Conservation (phyloP, 441 rosid genomes). For the Gossypium davidsonii region DNA sequence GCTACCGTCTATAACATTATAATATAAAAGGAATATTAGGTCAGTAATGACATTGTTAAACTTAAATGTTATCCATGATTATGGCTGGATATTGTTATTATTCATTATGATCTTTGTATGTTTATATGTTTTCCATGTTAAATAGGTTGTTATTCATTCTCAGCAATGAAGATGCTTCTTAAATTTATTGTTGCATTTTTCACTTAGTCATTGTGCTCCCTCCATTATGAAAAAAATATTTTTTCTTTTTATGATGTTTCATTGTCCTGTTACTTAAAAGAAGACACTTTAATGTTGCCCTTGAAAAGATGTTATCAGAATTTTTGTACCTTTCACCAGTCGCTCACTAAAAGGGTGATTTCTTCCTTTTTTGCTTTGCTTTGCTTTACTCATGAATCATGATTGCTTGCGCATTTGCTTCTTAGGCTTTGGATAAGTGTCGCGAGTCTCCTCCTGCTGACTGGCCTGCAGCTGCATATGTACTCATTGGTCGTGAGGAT, state of each 20-base stretch:
- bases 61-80: background rate
- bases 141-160: background rate
- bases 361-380: background rate
- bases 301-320: background rate
- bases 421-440: constrained; percentile 84
- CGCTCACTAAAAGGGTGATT: background rate
- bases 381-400: constrained; percentile 16
- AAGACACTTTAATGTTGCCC: background rate
- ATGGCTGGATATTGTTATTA: background rate
- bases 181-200: background rate
- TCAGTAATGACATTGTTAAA: background rate
- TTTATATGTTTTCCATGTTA: background rate
- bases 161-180: background rate
- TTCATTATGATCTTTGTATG: background rate
- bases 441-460: constrained; percentile 92
- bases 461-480: constrained; percentile 95
- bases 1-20: background rate
- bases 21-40: background rate
- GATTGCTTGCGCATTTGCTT: constrained; percentile 21
- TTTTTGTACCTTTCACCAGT: background rate
- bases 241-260: background rate
- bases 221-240: background rate
- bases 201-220: background rate
- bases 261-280: constrained; percentile 1
- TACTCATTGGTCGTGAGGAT: constrained; percentile 95